Percentiles rank a stretch among this genome's conserved stretches.
phyloP scores from a whole-genome alignment of 2,329 filamentous ascomycete species.

The Fusarium transvaalense region DNA sequence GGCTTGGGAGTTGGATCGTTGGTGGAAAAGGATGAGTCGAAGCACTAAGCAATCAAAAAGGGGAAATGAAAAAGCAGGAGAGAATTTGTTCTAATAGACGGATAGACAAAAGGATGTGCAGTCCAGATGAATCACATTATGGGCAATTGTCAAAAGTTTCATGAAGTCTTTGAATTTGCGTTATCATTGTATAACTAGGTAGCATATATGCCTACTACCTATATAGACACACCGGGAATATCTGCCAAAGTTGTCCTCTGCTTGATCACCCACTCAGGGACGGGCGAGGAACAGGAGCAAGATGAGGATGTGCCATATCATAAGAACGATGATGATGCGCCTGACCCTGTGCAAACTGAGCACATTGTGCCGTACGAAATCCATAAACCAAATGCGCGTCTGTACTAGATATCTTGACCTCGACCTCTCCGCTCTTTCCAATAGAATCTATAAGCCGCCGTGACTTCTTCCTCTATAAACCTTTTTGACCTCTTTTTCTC shows the following conservation, averaged over 20 bases:
- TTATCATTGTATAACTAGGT: not conserved
- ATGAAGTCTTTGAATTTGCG: slow-evolving; percentile 3
- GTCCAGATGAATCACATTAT: slow-evolving; percentile 30
- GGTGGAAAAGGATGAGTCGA: slow-evolving; percentile 76
- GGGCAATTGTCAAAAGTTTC: slow-evolving; percentile 1
- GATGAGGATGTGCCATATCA: too few relatives aligned
- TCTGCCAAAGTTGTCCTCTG: slow-evolving; percentile 18
- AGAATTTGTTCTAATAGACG: slow-evolving; percentile 41
- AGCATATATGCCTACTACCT: not conserved
- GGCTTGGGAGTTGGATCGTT: slow-evolving; percentile 82
- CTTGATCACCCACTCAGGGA: slow-evolving; percentile 20
- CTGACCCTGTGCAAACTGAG: not conserved
- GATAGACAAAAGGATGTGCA: slow-evolving; percentile 44
- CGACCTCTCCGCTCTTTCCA: slow-evolving; percentile 37
- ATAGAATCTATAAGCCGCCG: slow-evolving; percentile 49
- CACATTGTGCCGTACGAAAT: too few relatives aligned
- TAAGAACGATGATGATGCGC: too few relatives aligned
- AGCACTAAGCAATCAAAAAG: slow-evolving; percentile 32
- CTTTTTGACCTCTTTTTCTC: slow-evolving; percentile 53
- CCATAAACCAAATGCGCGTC: slow-evolving; percentile 18
- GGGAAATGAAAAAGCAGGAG: not conserved
- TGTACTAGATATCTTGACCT: slow-evolving; percentile 17
- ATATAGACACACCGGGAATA: not conserved
- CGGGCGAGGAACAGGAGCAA: not conserved
- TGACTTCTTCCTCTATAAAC: slow-evolving; percentile 51